Evolutionary conservation across 768 basidiomycete species (phyloP).

Genomic region (Rhizopogon vesiculosus): DNA sequence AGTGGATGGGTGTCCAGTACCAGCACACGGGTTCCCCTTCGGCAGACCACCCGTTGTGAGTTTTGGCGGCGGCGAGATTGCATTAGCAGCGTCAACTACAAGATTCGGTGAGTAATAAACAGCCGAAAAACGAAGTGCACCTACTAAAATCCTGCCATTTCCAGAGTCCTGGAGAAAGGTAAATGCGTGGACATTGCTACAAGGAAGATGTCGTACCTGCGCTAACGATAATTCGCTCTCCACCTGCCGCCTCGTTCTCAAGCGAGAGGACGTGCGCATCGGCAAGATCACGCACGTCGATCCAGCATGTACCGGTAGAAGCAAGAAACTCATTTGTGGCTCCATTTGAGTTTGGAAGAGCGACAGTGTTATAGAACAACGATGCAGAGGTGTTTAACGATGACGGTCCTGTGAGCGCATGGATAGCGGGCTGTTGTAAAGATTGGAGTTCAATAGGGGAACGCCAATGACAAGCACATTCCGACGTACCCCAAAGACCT

Average conservation of each 20-base stretch:
- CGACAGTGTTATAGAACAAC: conserved; percentile 29
- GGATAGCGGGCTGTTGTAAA: conserved; percentile 34
- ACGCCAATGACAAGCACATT: background rate
- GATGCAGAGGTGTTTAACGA: conserved; percentile 37
- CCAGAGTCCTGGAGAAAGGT: conserved; percentile 14
- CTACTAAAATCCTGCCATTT: conserved; percentile 29
- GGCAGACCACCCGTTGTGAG: conserved; percentile 22
- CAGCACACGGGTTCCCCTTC: conserved; percentile 30
- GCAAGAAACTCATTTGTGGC: conserved; percentile 21
- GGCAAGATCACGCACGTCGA: conserved; percentile 55
- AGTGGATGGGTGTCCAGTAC: conserved; percentile 18
- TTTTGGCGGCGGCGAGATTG: conserved; percentile 25
- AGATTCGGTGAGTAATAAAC: background rate
- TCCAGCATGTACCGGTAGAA: conserved; percentile 27
- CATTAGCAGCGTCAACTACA: conserved; percentile 35
- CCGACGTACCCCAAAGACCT: conserved; percentile 25
- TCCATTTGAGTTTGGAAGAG: conserved; percentile 15
- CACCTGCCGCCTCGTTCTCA: conserved; percentile 45
- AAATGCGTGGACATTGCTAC: background rate
- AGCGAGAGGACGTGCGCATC: conserved; percentile 50
- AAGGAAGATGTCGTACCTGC: conserved; percentile 17
- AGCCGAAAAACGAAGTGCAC: background rate
- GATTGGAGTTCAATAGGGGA: background rate
- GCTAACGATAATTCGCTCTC: conserved; percentile 53
- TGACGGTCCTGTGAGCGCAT: conserved; percentile 30